Conservation (phyloP, 2,329 filamentous ascomycete species). For the Ascocoryne sarcoides region DNA sequence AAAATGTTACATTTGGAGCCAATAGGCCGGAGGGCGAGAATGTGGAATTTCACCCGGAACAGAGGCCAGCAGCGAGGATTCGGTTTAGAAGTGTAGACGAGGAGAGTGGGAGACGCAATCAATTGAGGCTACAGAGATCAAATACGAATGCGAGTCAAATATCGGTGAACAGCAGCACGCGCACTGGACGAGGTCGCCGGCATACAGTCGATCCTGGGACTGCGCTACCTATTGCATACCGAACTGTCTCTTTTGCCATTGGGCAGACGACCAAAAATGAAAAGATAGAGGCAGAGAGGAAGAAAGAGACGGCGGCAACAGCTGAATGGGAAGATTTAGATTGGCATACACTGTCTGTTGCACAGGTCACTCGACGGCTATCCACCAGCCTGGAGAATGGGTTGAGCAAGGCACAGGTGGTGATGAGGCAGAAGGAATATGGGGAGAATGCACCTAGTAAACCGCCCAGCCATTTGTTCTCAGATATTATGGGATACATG, state of each 20-base stretch:
- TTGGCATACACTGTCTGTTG: conserved; percentile 53
- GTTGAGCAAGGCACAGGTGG: conserved; percentile 48
- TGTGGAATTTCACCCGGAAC: conserved; percentile 8
- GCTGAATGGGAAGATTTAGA: conserved; percentile 52
- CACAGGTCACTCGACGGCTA: conserved; percentile 46
- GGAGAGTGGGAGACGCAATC: too few species aligned
- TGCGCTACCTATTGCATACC: conserved; percentile 42
- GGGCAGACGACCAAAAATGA: conserved; percentile 42
- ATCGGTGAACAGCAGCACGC: conserved; percentile 11
- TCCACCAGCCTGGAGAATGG: conserved; percentile 35
- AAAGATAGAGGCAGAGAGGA: conserved; percentile 31
- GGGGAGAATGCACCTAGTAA: conserved; percentile 59
- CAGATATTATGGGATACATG: conserved; percentile 56
- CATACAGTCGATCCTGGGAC: conserved; percentile 31
- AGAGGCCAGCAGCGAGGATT: conserved; percentile 9
- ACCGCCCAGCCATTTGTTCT: conserved; percentile 49
- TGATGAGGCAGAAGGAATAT: conserved; percentile 45
- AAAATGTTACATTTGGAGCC: too few species aligned
- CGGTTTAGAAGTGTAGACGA: conserved; percentile 10
- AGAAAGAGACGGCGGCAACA: conserved; percentile 33
- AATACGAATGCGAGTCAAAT: conserved; percentile 11
- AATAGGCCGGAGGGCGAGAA: too few species aligned
- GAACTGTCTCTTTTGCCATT: conserved; percentile 47
- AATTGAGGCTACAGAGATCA: conserved; percentile 9
- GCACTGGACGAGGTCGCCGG: conserved; percentile 7